Evolutionary conservation across 169 alveolate species (phyloP).

Genomic region (Theileria annulata): DNA sequence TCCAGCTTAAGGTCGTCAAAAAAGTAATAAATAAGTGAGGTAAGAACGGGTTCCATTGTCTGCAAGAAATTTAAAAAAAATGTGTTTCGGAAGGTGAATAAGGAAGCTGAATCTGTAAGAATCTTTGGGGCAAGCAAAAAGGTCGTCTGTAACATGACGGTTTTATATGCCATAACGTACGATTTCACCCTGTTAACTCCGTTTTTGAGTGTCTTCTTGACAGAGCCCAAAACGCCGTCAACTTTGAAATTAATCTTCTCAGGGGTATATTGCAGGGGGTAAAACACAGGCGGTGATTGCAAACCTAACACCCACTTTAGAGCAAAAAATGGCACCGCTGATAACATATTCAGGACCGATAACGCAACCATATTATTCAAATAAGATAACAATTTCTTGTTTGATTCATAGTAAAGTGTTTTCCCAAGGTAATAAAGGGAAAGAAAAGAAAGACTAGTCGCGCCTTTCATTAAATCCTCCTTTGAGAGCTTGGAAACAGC

Average conservation of each 20-base stretch:
- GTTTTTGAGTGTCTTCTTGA: constrained; percentile 22
- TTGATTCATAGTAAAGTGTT: constrained; percentile 72
- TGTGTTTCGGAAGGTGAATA: constrained; percentile 73
- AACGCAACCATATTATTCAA: constrained; percentile 75
- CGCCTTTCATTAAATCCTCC: neutral
- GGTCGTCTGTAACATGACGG: constrained; percentile 66
- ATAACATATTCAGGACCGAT: constrained; percentile 74
- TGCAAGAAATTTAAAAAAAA: constrained; percentile 70
- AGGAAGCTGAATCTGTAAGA: constrained; percentile 73
- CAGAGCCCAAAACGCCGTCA: constrained; percentile 12
- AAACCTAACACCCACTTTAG: constrained; percentile 68
- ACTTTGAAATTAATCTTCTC: constrained; percentile 3
- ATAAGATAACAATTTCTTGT: constrained; percentile 74
- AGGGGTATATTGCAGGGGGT: constrained; percentile 25
- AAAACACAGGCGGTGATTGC: constrained; percentile 27
- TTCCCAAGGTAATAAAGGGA: constrained; percentile 72
- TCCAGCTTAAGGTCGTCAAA: constrained; percentile 50
- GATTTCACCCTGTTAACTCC: constrained; percentile 20
- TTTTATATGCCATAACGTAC: constrained; percentile 28
- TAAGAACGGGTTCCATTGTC: constrained; percentile 75
- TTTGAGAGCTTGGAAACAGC: constrained; percentile 10
- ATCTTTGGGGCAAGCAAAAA: constrained; percentile 58
- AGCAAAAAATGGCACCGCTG: constrained; percentile 74
- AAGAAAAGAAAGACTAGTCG: constrained; percentile 21
- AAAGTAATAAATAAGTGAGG: constrained; percentile 65